Conservation (phyloP, 2,329 filamentous ascomycete genomes). For the Diatrype stigma region DNA sequence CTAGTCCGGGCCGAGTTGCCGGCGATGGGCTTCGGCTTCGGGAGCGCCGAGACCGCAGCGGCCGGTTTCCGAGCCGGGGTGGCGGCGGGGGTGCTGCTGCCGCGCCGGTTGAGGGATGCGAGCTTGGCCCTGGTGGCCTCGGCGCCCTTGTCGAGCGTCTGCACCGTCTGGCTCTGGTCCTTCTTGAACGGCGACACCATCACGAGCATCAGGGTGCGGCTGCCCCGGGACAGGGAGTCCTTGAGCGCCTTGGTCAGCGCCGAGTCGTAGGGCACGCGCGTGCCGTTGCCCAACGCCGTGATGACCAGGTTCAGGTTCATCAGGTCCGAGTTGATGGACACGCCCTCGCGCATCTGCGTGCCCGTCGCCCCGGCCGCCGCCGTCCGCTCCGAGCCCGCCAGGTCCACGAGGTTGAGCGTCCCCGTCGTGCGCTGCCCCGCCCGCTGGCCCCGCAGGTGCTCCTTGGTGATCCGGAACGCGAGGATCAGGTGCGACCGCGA, state of each 20-base stretch:
- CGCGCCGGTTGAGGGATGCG: slow-evolving; percentile 3
- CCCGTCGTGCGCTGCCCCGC: slow-evolving; percentile 75
- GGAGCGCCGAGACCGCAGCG: too few relatives aligned
- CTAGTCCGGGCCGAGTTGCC: too few relatives aligned
- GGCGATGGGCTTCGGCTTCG: too few relatives aligned
- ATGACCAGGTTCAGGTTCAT: slow-evolving; percentile 94
- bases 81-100: background rate
- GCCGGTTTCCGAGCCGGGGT: background rate
- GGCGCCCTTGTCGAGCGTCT: slow-evolving; percentile 17
- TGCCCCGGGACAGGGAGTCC: slow-evolving; percentile 86
- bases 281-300: slow-evolving; percentile 75
- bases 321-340: slow-evolving; percentile 92
- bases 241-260: slow-evolving; percentile 92
- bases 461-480: slow-evolving; percentile 40
- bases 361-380: slow-evolving; percentile 78
- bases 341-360: slow-evolving; percentile 82
- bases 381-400: slow-evolving; percentile 86
- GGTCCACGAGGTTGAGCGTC: slow-evolving; percentile 89
- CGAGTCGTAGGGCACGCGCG: slow-evolving; percentile 84
- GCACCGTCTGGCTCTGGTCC: slow-evolving; percentile 53
- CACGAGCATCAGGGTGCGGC: slow-evolving; percentile 96
- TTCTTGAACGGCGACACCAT: slow-evolving; percentile 88
- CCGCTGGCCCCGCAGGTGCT: slow-evolving; percentile 54
- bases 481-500: slow-evolving; percentile 93
- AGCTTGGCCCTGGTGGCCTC: slow-evolving; percentile 15